Conservation (phyloP, 1,284 basidiomycete genomes). For the Ganoderma meredithae region DNA sequence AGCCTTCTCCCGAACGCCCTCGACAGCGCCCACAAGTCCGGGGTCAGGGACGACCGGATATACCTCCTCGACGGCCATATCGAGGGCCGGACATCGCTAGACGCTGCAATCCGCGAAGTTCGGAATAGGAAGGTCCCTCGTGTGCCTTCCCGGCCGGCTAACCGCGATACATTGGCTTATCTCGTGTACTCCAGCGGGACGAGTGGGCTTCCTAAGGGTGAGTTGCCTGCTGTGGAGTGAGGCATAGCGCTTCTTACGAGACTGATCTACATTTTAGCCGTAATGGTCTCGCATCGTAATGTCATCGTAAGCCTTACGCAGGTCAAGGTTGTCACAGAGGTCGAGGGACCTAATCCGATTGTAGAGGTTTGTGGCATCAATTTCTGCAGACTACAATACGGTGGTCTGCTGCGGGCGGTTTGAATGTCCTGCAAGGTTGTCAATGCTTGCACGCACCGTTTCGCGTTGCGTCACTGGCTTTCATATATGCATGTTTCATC, state of each 20-base stretch:
- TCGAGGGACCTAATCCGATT: slow-evolving; percentile 20
- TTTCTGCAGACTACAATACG: neutral
- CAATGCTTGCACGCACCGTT: neutral
- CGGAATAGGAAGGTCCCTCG: slow-evolving; percentile 47
- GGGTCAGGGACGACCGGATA: slow-evolving; percentile 58
- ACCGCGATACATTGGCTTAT: slow-evolving; percentile 69
- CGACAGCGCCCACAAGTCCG: slow-evolving; percentile 57
- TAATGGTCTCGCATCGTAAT: slow-evolving; percentile 81
- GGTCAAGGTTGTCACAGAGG: slow-evolving; percentile 41
- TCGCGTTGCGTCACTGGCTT: neutral
- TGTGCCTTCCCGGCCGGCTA: slow-evolving; percentile 54
- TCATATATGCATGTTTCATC: neutral
- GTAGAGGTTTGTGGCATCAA: slow-evolving; percentile 16
- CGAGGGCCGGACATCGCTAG: slow-evolving; percentile 51
- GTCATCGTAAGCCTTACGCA: slow-evolving; percentile 59
- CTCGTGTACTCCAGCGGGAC: slow-evolving; percentile 82
- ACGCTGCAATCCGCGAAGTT: slow-evolving; percentile 53
- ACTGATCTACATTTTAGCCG: slow-evolving; percentile 49
- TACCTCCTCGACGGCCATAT: slow-evolving; percentile 58
- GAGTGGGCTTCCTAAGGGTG: slow-evolving; percentile 79
- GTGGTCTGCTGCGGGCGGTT: neutral
- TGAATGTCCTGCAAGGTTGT: neutral
- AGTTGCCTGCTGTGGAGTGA: slow-evolving; percentile 19
- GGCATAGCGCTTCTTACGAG: neutral
- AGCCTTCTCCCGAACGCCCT: slow-evolving; percentile 56